These are phyloP conservation scores for Angomonas ambiguus DNA, from an alignment of 208 protist genomes.

Conservation along the genomic window DNA sequence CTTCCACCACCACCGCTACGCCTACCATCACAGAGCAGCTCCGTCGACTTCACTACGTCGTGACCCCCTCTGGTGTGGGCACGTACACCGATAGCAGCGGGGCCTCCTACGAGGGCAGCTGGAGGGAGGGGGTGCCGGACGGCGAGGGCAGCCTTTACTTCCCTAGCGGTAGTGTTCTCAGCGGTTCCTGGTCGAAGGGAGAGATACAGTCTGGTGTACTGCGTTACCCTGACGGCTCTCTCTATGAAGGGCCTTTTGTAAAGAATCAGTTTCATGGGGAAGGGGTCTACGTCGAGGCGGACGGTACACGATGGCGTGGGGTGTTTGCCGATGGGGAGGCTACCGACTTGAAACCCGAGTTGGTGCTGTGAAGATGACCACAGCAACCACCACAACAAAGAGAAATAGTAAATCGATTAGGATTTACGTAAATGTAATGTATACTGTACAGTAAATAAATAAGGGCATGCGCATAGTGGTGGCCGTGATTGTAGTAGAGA, in stretches of 20 bases:
- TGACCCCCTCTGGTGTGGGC: constrained; percentile 19
- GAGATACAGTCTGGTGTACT: not conserved
- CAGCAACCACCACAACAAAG: no score
- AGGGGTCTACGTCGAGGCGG: constrained; percentile 72
- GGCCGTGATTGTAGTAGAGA: no score
- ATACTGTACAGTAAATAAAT: not conserved
- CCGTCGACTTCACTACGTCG: not conserved
- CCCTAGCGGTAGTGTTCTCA: constrained; percentile 60
- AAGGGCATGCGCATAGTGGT: no score
- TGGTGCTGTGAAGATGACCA: constrained; percentile 28
- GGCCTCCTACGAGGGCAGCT: constrained; percentile 77
- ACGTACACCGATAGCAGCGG: constrained; percentile 44
- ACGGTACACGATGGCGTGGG: constrained; percentile 72
- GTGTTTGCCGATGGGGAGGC: constrained; percentile 57
- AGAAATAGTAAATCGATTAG: no score
- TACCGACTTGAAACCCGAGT: constrained; percentile 41
- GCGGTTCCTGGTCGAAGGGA: constrained; percentile 14
- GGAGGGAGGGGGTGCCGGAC: constrained; percentile 67
- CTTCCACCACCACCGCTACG: no score
- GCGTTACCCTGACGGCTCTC: constrained; percentile 80
- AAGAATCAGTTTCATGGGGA: constrained; percentile 79
- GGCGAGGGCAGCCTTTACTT: constrained; percentile 51
- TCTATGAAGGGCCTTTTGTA: constrained; percentile 82
- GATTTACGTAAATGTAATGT: not conserved
- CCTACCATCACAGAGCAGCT: not conserved